A percentile compares a stretch with the other conserved stretches of the same genome.
phyloP scores from a whole-genome alignment of 257 asterid genomes.

The Vinca minor region DNA sequence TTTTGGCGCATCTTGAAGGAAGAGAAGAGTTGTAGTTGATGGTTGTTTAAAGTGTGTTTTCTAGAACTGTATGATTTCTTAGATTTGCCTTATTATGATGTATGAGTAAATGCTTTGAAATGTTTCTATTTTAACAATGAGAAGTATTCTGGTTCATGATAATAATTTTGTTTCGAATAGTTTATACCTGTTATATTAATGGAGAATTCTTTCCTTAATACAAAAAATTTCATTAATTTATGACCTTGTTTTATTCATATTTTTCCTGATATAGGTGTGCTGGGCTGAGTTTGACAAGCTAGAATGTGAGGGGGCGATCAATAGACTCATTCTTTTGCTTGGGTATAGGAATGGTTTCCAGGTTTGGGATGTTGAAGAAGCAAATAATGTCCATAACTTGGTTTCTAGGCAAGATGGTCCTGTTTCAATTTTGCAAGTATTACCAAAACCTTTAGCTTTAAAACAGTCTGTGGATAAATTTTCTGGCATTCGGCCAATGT shows the following conservation, averaged over 20 bases:
- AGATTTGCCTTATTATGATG: not conserved
- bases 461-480: conserved; percentile 49
- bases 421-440: conserved; percentile 68
- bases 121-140: not conserved
- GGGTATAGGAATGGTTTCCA: conserved; percentile 74
- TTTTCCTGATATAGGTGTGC: conserved; percentile 44
- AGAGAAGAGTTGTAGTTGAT: too few species aligned
- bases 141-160: not conserved
- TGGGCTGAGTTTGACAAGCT: conserved; percentile 72
- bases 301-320: conserved; percentile 32
- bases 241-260: not conserved
- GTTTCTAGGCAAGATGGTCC: conserved; percentile 88
- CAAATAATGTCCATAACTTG: conserved; percentile 63
- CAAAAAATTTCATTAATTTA: not conserved
- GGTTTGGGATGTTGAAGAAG: conserved; percentile 92
- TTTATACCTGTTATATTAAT: not conserved
- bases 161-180: not conserved
- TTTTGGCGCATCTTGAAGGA: too few species aligned
- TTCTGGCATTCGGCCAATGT: conserved; percentile 61
- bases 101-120: not conserved
- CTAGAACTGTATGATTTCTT: not conserved
- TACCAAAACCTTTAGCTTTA: conserved; percentile 52
- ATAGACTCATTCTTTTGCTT: conserved; percentile 46
- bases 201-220: not conserved
- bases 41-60: not conserved